Percentiles rank a stretch among this genome's conserved stretches.
phyloP scores from a whole-genome alignment of 805 yeast genomes.

The Phaffomyces opuntiae region DNA sequence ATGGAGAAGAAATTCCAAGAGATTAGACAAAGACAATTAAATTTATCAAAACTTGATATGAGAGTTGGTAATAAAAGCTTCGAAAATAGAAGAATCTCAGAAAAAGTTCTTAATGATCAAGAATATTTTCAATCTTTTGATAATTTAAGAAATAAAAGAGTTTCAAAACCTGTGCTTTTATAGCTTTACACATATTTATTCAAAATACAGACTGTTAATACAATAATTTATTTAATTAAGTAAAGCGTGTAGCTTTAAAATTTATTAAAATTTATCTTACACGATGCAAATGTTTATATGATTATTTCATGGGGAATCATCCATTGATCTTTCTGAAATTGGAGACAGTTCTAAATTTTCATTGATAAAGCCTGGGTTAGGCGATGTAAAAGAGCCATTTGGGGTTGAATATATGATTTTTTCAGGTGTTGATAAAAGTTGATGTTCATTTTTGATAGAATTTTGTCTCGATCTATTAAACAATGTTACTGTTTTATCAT shows the following conservation, averaged over 20 bases:
- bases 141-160: no score
- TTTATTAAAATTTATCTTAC: background rate
- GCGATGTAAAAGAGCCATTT: conserved; percentile 16
- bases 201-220: background rate
- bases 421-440: background rate
- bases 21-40: conserved; percentile 11
- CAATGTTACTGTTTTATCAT: conserved; percentile 33
- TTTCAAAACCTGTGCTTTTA: no score
- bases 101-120: background rate
- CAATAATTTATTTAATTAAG: no score
- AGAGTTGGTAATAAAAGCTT: background rate
- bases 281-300: background rate
- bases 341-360: conserved; percentile 21
- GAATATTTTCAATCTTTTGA: no score
- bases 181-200: background rate
- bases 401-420: conserved; percentile 16
- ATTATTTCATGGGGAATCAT: conserved; percentile 13
- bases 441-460: background rate
- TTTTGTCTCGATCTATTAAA: conserved; percentile 20
- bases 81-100: background rate
- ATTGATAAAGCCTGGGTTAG: conserved; percentile 16
- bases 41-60: conserved; percentile 3
- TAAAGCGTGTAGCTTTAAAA: background rate
- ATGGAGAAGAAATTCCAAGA: conserved; percentile 8
- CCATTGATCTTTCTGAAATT: conserved; percentile 21